Base-by-base conservation (phyloP, 805 yeast species). In the Debaryomyces prosopidis region DNA sequence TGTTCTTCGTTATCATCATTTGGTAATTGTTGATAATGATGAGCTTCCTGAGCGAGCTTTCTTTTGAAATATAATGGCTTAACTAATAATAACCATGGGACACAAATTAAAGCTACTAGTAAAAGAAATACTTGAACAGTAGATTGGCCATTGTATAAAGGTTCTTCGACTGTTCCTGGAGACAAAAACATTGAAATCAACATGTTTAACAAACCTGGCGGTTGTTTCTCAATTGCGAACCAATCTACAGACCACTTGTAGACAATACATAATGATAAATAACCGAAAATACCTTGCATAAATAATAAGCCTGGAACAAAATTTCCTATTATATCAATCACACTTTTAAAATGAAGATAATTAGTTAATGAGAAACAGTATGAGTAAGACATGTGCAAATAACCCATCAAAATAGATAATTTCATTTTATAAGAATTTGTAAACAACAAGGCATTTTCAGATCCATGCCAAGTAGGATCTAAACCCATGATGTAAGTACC, bases 391-490 rank as follows among this genome's bases (percentile, higher is more conserved):
- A 94, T 94, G 70, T 94, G 99, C 39, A 79, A 68, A 68, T 85
- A 92, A 3, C 99, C 99, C 91, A 94, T 86, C 54, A 94, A 75
- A 46, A 94, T 85, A 2, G 98, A 90, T 49, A 94, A 75, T 67
- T 94, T 94, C 99, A 94, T 94, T 76, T 94, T 94, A 73, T 89
- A 94, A 2, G 98, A 91, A 72, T 94, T 94, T 41, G 96, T 81
- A 69, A 94, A 94, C 47, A 95, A 69, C 57, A 94, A 76, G 42
- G 85, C 84, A 70, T 94, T 94, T 55, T 94, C 99, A 34, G 98
- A 79, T 14, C 97, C 97, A 66, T 94, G 99, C 99, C 99, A 94
- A 9, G 85, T 87, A 52, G 85, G 87, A 68, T 94, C 99, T 42
- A 94, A 68, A 42, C 99, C 99, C 62, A 94, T 72, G 4, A 84